These are phyloP conservation scores for Chlamydomonas sp. DNA, from an alignment of 139 green algal genomes.

Conservation along the genomic window DNA sequence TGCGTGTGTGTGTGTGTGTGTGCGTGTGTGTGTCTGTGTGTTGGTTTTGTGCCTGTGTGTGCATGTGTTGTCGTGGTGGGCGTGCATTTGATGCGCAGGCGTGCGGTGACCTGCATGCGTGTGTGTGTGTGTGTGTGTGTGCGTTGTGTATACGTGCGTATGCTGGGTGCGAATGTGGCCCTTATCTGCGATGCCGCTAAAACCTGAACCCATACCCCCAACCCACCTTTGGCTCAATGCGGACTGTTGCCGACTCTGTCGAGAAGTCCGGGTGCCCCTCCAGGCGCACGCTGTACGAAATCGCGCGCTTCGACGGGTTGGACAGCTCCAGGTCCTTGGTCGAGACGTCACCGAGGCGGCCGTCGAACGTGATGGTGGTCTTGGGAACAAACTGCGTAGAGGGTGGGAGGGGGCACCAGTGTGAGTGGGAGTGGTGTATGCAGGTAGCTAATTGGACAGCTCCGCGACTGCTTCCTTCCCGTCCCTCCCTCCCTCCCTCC, in stretches of 20 bases:
- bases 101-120: constrained; percentile 4
- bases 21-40: too few species aligned
- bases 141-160: too few species aligned
- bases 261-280: constrained; percentile 61
- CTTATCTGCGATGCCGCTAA: neutral
- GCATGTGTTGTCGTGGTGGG: constrained; percentile 22
- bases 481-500: too few species aligned
- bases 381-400: constrained; percentile 64
- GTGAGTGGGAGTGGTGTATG: too few species aligned
- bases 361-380: constrained; percentile 50
- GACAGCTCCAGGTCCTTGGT: constrained; percentile 59
- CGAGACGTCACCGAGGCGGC: constrained; percentile 50
- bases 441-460: too few species aligned
- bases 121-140: too few species aligned
- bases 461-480: too few species aligned
- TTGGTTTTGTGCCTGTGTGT: too few species aligned
- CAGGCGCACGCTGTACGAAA: constrained; percentile 58
- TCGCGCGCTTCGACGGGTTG: constrained; percentile 54
- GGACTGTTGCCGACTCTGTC: constrained; percentile 40
- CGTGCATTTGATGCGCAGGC: constrained; percentile 16
- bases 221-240: constrained; percentile 58
- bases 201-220: too few species aligned
- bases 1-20: too few species aligned
- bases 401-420: constrained; percentile 16
- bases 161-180: neutral